Evolutionary conservation across 768 basidiomycete genomes (phyloP).

Genomic region (Mycena vulgaris): DNA sequence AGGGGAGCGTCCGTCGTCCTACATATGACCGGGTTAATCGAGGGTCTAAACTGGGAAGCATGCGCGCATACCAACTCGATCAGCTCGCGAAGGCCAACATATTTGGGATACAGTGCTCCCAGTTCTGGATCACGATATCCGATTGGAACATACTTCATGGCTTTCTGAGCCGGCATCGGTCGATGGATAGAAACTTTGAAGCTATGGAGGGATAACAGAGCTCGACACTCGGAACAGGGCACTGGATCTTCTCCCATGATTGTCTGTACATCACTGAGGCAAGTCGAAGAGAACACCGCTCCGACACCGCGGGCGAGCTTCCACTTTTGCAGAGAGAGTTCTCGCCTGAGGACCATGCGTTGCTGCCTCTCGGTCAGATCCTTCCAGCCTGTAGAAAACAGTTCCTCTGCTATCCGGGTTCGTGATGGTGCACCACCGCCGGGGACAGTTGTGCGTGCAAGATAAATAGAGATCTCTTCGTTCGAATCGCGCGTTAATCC

Average conservation of each 20-base stretch:
- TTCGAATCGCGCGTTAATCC: conserved; percentile 9
- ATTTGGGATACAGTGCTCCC: conserved; percentile 34
- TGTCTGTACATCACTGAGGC: conserved; percentile 16
- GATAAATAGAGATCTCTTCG: neutral
- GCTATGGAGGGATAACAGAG: conserved; percentile 20
- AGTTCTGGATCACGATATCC: conserved; percentile 31
- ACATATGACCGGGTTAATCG: neutral
- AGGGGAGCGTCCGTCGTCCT: conserved; percentile 39
- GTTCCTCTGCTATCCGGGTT: neutral
- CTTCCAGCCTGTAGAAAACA: neutral
- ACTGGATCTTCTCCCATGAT: neutral
- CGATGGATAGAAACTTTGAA: conserved; percentile 34
- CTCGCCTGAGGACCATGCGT: conserved; percentile 6
- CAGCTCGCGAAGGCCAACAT: conserved; percentile 34
- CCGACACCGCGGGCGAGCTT: conserved; percentile 11
- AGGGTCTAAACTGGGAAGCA: neutral
- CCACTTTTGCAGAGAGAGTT: conserved; percentile 18
- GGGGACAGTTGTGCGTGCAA: neutral
- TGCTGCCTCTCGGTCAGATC: neutral
- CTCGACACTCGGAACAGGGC: conserved; percentile 24
- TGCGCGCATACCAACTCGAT: conserved; percentile 34
- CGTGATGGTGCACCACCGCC: conserved; percentile 26
- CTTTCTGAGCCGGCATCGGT: conserved; percentile 27
- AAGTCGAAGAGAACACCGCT: conserved; percentile 6
- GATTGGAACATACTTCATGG: conserved; percentile 38